phyloP scores from a whole-genome alignment of 2,329 filamentous ascomycete species.

The Aspergillus aculeatinus region DNA sequence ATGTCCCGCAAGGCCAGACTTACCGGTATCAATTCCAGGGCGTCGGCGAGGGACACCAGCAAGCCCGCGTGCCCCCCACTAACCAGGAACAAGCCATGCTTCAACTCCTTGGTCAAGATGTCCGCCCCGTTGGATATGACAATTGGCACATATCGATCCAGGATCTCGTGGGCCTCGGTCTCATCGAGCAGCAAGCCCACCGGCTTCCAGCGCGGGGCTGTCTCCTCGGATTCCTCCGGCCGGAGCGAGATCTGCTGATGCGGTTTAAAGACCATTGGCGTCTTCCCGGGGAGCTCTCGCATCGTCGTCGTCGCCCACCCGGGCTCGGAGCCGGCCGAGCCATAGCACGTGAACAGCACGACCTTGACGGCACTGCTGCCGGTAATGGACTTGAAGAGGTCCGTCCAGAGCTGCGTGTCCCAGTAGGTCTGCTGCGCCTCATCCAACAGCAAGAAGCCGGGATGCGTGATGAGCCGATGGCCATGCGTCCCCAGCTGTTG shows the following conservation, averaged over 20 bases:
- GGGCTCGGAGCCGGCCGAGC: constrained; percentile 4
- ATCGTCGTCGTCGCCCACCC: no score
- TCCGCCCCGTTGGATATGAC: background rate
- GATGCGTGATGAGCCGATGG: constrained; percentile 1
- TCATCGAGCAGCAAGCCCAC: constrained; percentile 13
- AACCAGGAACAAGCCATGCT: constrained; percentile 6
- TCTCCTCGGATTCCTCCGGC: background rate
- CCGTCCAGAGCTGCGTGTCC: constrained; percentile 10
- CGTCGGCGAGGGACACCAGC: background rate
- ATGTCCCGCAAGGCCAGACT: constrained; percentile 1
- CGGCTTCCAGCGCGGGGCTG: background rate
- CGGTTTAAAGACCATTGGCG: constrained; percentile 4
- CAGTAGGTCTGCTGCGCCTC: constrained; percentile 16
- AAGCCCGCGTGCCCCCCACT: constrained; percentile 13
- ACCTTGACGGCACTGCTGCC: background rate
- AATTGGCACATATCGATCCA: background rate
- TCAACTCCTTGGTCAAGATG: constrained; percentile 10
- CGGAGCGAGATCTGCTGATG: constrained; percentile 11
- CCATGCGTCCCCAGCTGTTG: constrained; percentile 12
- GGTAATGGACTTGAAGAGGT: constrained; percentile 12
- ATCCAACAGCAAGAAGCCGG: constrained; percentile 16
- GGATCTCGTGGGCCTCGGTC: constrained; percentile 5
- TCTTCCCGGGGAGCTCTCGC: background rate
- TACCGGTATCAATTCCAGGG: background rate
- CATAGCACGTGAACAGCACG: constrained; percentile 17